phyloP scores from a whole-genome alignment of 225 moss, liverwort and hornwort genomes.

The Pseudisothecium myosuroides region DNA sequence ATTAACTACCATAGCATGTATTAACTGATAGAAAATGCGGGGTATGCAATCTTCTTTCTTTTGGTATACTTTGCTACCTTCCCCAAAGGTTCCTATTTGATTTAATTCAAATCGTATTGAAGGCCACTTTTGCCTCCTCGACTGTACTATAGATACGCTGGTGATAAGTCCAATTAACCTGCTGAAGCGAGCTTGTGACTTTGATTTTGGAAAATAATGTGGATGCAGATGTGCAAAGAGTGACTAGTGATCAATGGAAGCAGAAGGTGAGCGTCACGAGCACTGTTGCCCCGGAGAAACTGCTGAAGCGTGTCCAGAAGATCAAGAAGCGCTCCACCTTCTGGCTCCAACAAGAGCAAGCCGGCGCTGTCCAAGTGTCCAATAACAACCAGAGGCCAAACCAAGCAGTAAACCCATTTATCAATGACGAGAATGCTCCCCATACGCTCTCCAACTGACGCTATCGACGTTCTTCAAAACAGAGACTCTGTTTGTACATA shows the following conservation, averaged over 20 bases:
- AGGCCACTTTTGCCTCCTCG: neutral
- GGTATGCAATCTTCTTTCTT: too few species aligned
- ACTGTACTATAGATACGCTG: too few species aligned
- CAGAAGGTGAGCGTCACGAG: slow-evolving; percentile 22
- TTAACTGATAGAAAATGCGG: neutral
- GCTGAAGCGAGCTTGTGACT: too few species aligned
- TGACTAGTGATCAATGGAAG: slow-evolving; percentile 26
- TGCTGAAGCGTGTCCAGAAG: slow-evolving; percentile 20
- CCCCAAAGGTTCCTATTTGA: neutral
- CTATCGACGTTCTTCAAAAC: neutral
- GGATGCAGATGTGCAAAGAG: slow-evolving; percentile 24
- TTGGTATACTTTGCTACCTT: neutral
- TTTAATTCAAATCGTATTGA: neutral
- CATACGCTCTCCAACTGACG: neutral
- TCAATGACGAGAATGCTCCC: neutral
- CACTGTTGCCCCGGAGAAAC: neutral
- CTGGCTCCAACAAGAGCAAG: slow-evolving; percentile 9
- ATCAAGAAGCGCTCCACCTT: slow-evolving; percentile 28
- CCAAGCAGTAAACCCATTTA: neutral
- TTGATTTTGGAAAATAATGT: too few species aligned
- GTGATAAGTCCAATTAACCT: neutral
- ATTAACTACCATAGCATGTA: neutral
- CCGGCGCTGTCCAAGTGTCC: neutral
- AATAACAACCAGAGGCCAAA: neutral
- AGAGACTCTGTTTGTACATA: neutral